These are phyloP conservation scores for Acanthamoeba polyphaga DNA, from an alignment of 208 protist species.

Conservation along the genomic window DNA sequence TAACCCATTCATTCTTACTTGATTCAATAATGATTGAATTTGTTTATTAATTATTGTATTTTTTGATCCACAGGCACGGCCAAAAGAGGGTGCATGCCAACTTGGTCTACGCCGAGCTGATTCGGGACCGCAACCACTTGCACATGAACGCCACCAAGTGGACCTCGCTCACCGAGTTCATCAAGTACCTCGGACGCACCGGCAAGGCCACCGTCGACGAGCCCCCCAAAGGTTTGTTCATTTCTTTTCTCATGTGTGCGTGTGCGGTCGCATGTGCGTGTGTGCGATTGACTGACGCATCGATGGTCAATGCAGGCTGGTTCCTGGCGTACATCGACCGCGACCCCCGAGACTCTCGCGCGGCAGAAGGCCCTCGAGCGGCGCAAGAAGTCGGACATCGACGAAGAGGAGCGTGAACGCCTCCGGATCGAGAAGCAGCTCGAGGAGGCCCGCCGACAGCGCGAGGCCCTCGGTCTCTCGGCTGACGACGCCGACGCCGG, in stretches of 20 bases:
- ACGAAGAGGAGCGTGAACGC: constrained; percentile 83
- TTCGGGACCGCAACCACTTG: constrained; percentile 91
- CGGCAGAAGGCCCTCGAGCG: constrained; percentile 72
- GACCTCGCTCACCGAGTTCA: constrained; percentile 91
- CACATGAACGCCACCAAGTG: constrained; percentile 93
- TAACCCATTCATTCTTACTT: constrained; percentile 39
- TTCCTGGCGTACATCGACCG: constrained; percentile 91
- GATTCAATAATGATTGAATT: background rate
- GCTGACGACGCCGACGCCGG: background rate
- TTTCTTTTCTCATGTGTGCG: background rate
- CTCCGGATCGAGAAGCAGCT: constrained; percentile 78
- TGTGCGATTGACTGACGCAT: background rate
- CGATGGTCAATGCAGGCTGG: constrained; percentile 81
- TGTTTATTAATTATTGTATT: background rate
- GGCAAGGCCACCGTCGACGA: constrained; percentile 91
- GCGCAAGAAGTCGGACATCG: constrained; percentile 78
- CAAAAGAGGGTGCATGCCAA: constrained; percentile 88
- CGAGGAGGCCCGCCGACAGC: constrained; percentile 40
- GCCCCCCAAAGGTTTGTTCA: constrained; percentile 87
- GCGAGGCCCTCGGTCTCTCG: constrained; percentile 5
- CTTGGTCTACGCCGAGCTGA: constrained; percentile 92
- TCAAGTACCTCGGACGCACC: constrained; percentile 90
- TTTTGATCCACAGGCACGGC: constrained; percentile 76
- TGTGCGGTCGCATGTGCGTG: background rate
- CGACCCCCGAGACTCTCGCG: constrained; percentile 85